phyloP scores from a whole-genome alignment of 495 filamentous ascomycete genomes.

The Hyaloscypha bicolor region DNA sequence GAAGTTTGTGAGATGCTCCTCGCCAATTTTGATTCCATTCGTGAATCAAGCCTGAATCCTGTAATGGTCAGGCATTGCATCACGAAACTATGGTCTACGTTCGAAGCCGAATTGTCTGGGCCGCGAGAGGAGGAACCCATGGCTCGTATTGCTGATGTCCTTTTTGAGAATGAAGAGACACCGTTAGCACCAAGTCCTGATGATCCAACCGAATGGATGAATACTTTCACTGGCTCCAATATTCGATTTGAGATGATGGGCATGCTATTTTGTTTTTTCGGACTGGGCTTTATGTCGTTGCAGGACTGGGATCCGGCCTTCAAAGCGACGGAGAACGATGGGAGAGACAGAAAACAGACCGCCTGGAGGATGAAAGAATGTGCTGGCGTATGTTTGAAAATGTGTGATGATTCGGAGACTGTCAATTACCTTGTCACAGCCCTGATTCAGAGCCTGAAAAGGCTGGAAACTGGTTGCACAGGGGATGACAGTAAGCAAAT shows the following conservation, averaged over 20 bases:
- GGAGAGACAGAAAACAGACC: constrained; percentile 20
- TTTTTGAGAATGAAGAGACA: constrained; percentile 72
- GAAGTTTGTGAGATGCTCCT: constrained; percentile 26
- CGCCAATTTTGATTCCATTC: neutral
- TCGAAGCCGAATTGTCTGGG: constrained; percentile 19
- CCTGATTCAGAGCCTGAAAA: constrained; percentile 16
- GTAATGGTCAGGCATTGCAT: constrained; percentile 26
- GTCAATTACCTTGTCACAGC: constrained; percentile 25
- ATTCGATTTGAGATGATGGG: constrained; percentile 33
- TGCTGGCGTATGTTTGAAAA: constrained; percentile 27
- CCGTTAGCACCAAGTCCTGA: constrained; percentile 30
- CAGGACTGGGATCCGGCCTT: constrained; percentile 29
- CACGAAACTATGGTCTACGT: constrained; percentile 23
- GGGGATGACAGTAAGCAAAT: constrained; percentile 28
- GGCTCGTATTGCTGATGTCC: constrained; percentile 64
- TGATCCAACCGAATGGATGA: constrained; percentile 30
- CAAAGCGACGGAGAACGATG: constrained; percentile 16
- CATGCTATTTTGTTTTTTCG: constrained; percentile 29
- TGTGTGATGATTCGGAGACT: constrained; percentile 28
- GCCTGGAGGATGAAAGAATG: constrained; percentile 29
- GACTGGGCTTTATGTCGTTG: constrained; percentile 13
- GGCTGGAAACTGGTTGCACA: constrained; percentile 20
- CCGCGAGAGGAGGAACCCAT: constrained; percentile 22
- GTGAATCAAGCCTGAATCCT: constrained; percentile 7
- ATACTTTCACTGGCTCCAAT: constrained; percentile 31